phyloP scores from a whole-genome alignment of 2,329 filamentous ascomycete species.

The Lizonia empirigonia region DNA sequence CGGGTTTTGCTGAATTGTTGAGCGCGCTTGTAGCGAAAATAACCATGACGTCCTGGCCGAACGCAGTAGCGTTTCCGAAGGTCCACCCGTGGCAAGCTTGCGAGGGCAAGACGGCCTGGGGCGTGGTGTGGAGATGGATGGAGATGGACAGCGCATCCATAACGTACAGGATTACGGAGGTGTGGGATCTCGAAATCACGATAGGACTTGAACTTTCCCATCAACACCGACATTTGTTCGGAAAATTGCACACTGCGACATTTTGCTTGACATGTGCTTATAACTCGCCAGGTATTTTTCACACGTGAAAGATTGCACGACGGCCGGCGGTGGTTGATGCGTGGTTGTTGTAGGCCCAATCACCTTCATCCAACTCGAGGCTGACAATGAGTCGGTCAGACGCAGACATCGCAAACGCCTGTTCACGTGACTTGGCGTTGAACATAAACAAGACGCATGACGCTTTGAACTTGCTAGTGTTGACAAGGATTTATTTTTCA shows the following conservation, averaged over 20 bases:
- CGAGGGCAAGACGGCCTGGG: slow-evolving; percentile 7
- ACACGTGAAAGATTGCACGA: neutral
- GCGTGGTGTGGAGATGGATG: slow-evolving; percentile 18
- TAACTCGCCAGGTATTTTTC: neutral
- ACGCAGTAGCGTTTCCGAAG: slow-evolving; percentile 24
- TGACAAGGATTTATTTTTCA: neutral
- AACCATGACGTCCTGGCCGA: slow-evolving; percentile 20
- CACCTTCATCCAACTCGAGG: neutral
- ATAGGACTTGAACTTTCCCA: neutral
- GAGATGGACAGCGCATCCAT: slow-evolving; percentile 17
- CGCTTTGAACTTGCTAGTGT: no score
- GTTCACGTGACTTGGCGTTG: slow-evolving; percentile 10
- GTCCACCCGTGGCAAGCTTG: slow-evolving; percentile 14
- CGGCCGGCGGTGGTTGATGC: no score
- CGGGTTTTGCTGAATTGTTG: slow-evolving; percentile 30
- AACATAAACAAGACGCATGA: neutral
- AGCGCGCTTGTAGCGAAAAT: slow-evolving; percentile 32
- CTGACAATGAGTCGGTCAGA: no score
- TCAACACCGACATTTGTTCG: neutral
- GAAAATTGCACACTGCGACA: no score
- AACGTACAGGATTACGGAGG: slow-evolving; percentile 5
- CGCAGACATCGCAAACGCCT: neutral
- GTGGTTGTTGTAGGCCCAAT: no score
- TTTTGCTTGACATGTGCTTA: neutral
- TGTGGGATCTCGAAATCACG: neutral